These are phyloP conservation scores for Yamadazyma akitaensis DNA, from an alignment of 805 yeast genomes.

Conservation along the genomic window DNA sequence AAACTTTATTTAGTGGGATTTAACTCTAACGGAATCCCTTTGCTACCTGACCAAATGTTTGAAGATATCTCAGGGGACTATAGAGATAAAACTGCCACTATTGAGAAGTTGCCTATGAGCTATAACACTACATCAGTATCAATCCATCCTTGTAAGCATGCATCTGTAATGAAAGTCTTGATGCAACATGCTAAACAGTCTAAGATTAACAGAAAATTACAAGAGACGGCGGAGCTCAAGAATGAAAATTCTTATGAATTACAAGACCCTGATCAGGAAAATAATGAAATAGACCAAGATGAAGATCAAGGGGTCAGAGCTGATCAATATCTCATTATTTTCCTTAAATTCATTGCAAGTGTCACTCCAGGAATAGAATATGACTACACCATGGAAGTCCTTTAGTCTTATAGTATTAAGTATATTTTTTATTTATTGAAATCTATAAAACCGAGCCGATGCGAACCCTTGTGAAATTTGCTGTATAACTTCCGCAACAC, in stretches of 20 bases:
- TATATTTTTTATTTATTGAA: background rate
- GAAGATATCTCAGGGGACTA: conserved; percentile 92
- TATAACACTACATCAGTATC: conserved; percentile 75
- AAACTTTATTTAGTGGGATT: conserved; percentile 90
- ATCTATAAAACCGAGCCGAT: background rate
- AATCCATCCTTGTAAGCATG: conserved; percentile 95
- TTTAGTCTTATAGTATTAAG: conserved; percentile 18
- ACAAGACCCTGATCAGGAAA: conserved; percentile 13
- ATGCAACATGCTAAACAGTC: conserved; percentile 65
- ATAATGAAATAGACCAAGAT: conserved; percentile 15
- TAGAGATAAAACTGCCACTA: conserved; percentile 93
- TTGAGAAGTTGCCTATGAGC: conserved; percentile 85
- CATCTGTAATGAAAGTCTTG: conserved; percentile 87
- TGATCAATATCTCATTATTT: conserved; percentile 86
- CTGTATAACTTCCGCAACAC: background rate
- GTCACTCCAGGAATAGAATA: conserved; percentile 98
- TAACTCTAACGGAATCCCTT: conserved; percentile 77
- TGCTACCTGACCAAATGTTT: conserved; percentile 87
- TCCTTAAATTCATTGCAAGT: conserved; percentile 90
- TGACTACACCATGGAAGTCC: conserved; percentile 97
- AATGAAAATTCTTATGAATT: conserved; percentile 21
- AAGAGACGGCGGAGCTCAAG: conserved; percentile 15
- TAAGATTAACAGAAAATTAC: conserved; percentile 17
- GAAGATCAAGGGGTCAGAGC: conserved; percentile 56
- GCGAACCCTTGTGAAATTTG: conserved; percentile 2